Evolutionary conservation across 805 yeast genomes (phyloP).

Genomic region (Wickerhamiella musiphila): DNA sequence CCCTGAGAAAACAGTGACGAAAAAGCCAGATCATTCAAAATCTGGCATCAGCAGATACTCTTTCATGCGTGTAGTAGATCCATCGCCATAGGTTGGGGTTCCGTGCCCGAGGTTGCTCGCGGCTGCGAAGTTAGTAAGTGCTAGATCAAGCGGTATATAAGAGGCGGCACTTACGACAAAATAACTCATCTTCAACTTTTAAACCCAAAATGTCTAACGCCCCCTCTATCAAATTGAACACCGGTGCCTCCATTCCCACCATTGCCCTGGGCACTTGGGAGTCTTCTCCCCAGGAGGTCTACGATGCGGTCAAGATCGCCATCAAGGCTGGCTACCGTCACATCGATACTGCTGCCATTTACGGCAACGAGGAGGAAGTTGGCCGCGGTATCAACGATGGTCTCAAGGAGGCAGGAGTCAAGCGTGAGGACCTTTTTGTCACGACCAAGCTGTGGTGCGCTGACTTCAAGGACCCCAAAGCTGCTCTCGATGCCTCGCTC

Average conservation of each 20-base stretch:
- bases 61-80: too few relatives aligned
- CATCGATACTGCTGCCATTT: slow-evolving; percentile 59
- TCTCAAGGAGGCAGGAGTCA: slow-evolving; percentile 23
- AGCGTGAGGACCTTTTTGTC: slow-evolving; percentile 37
- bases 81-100: too few relatives aligned
- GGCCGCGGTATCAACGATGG: slow-evolving; percentile 34
- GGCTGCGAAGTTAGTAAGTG: too few relatives aligned
- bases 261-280: slow-evolving; percentile 54
- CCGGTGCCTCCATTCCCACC: slow-evolving; percentile 46
- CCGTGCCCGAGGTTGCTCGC: too few relatives aligned
- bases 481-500: slow-evolving; percentile 35
- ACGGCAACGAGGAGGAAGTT: slow-evolving; percentile 49
- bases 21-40: too few relatives aligned
- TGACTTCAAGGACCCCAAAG: slow-evolving; percentile 24
- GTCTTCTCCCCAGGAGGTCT: slow-evolving; percentile 29
- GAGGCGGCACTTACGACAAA: too few relatives aligned
- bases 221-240: slow-evolving; percentile 30
- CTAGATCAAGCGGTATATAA: too few relatives aligned
- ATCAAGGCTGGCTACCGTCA: slow-evolving; percentile 50
- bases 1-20: too few relatives aligned
- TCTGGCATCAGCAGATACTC: too few relatives aligned
- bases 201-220: slow-evolving; percentile 5
- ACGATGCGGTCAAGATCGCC: slow-evolving; percentile 40
- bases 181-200: too few relatives aligned
- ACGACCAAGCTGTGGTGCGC: slow-evolving; percentile 46